Percentiles rank a stretch among this genome's conserved stretches.
These are phyloP conservation scores for Citrus reticulata DNA, from an alignment of 345 rosid genomes.

Conservation along the genomic window DNA sequence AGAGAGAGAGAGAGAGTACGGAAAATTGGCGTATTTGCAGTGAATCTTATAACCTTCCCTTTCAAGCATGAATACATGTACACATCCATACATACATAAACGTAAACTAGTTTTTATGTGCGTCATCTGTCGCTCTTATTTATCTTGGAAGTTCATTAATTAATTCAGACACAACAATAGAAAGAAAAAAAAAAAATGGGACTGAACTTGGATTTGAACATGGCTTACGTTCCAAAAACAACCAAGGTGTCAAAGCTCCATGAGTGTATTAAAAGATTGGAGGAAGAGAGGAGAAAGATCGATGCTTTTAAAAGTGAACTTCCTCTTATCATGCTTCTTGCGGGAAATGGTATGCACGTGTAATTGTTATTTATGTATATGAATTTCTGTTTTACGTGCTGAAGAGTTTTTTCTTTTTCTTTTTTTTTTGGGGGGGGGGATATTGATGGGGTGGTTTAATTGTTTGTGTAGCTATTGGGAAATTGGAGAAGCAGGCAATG, in stretches of 20 bases:
- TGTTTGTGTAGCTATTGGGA: constrained; percentile 45
- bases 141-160: background rate
- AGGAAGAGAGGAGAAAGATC: constrained; percentile 68
- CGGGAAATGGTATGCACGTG: constrained; percentile 47
- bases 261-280: constrained; percentile 47
- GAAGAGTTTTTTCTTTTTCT: background rate
- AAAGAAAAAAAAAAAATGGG: constrained; percentile 34
- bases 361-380: background rate
- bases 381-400: too few relatives aligned
- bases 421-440: background rate
- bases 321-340: constrained; percentile 71
- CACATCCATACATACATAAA: background rate
- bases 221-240: constrained; percentile 43
- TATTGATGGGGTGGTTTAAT: constrained; percentile 11
- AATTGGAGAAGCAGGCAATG: constrained; percentile 52
- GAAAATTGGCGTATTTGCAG: background rate
- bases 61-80: background rate
- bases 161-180: too few relatives aligned
- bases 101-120: background rate
- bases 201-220: constrained; percentile 57
- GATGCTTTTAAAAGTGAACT: constrained; percentile 74
- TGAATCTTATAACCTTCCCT: background rate
- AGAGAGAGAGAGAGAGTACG: background rate
- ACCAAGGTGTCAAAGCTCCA: constrained; percentile 44
- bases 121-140: background rate